A percentile compares a stretch with the other conserved stretches of the same genome.
Evolutionary conservation across 257 asterid genomes (phyloP).

Genomic region (Fraxinus cuspidata): DNA sequence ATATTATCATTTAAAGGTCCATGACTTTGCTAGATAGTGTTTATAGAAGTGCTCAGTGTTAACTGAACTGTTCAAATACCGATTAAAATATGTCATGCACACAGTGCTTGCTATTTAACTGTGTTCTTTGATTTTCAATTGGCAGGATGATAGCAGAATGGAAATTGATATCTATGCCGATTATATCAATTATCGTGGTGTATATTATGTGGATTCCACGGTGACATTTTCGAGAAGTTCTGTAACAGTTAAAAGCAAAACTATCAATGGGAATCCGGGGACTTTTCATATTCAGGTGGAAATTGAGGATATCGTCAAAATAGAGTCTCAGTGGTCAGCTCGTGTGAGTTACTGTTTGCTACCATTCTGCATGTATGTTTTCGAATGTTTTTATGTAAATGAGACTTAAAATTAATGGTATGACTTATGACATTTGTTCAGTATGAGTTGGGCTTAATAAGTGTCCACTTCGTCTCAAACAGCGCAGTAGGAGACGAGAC

Average conservation of each 20-base stretch:
- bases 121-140: conserved; percentile 30
- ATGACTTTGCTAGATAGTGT: conserved; percentile 1
- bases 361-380: conserved; percentile 20
- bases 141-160: conserved; percentile 52
- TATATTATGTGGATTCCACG: conserved; percentile 42
- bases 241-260: conserved; percentile 55
- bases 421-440: conserved; percentile 30
- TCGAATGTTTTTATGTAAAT: conserved; percentile 2
- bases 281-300: conserved; percentile 49
- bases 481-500: conserved; percentile 33
- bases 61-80: conserved; percentile 13
- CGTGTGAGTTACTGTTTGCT: conserved; percentile 46
- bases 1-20: conserved; percentile 6
- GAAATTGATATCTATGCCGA: conserved; percentile 53
- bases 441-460: conserved; percentile 51
- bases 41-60: conserved; percentile 9
- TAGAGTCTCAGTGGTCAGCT: conserved; percentile 69
- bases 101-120: conserved; percentile 29
- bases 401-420: conserved; percentile 30
- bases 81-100: conserved; percentile 15
- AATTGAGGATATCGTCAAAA: conserved; percentile 58
- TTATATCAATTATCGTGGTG: conserved; percentile 44
- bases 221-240: conserved; percentile 57
- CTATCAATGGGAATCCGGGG: conserved; percentile 32
- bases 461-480: conserved; percentile 45